Evolutionary conservation across 768 basidiomycete genomes (phyloP), one percentile per base, ranked within the genome.

Genomic region (Russula ochroleuca): DNA sequence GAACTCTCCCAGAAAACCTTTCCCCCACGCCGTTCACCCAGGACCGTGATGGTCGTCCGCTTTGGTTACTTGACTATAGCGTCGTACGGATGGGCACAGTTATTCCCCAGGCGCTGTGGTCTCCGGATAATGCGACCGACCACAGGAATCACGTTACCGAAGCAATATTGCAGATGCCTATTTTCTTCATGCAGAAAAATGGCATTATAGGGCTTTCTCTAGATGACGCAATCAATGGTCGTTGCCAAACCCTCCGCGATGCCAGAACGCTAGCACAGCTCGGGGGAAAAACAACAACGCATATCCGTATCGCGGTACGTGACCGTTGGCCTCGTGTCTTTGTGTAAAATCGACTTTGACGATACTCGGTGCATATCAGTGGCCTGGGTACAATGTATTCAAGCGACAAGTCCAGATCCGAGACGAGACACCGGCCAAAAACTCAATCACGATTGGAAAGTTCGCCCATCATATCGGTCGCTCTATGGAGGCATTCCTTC

Each of bases 401-500:
- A 63, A 37, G 38, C 47, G 64, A 7, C 64, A 66, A 41, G 37
- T 66, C 25, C 64, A 66, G 37, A 63, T 57, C 23, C 11, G n/a
- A 31, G 64, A 66, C 43, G 64, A 66, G 19, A 66, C 64, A 14
- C 9, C 41, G 2, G 13, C 38, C 5, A 50, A 19, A 4, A 63
- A 63, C 5, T 62, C 38, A 21, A 54, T 66, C 50, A 59, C 52
- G 4, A 14, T 66, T n/a, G 55, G n/a, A 31, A 63, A 49, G 62
- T 63, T 66, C 15, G 62, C 57, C 1, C 62, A 63, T 11, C 62
- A 63, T 19, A 7, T 66, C n/a, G 61, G 62, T 23, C 61, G 65
- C 41, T 49, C 55, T 3, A 56, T 66, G 21, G 56, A 57, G 1
- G 62, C 56, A n/a, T 66, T 66, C 56, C 51, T 66, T 45, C 11